phyloP scores from a whole-genome alignment of 352 stramenopile species.

The Globisporangium barbulae region DNA sequence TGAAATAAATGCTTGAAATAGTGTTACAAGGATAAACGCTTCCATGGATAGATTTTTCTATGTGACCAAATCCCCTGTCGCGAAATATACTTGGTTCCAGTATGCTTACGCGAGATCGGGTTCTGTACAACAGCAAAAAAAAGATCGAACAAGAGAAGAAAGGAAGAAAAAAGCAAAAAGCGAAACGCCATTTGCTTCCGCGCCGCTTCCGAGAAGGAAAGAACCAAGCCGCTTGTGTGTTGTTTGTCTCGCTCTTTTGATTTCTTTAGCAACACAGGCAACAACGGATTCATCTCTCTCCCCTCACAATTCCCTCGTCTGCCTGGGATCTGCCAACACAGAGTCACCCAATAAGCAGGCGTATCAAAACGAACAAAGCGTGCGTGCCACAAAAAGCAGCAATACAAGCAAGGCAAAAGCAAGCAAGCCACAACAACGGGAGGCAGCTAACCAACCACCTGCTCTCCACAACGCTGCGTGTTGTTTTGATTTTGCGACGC shows the following conservation, averaged over 20 bases:
- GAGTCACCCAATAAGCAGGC: not conserved
- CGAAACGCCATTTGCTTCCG: not conserved
- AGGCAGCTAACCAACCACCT: slow-evolving; percentile 1
- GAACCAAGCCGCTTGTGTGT: not conserved
- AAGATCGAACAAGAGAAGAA: slow-evolving; percentile 8
- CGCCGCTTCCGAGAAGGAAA: not conserved
- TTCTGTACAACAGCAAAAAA: slow-evolving; percentile 1
- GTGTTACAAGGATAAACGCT: too few relatives aligned
- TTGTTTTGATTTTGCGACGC: slow-evolving; percentile 7
- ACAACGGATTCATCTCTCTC: not conserved
- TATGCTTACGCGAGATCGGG: not conserved
- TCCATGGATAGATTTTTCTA: not conserved
- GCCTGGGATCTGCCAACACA: not conserved
- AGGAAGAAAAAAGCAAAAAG: slow-evolving; percentile 1
- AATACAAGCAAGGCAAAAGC: not conserved
- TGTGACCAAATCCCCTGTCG: not conserved
- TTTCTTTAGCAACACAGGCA: not conserved
- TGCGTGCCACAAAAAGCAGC: not conserved
- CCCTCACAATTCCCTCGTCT: not conserved
- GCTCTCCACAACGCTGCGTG: not conserved
- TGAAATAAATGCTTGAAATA: too few relatives aligned
- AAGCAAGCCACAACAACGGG: slow-evolving; percentile 2
- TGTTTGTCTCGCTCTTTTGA: too few relatives aligned
- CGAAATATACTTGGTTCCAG: slow-evolving; percentile 5
- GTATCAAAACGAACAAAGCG: not conserved